These are phyloP conservation scores for Xylariomycetidae sp. DNA, from an alignment of 2,329 filamentous ascomycete species.

Conservation along the genomic window DNA sequence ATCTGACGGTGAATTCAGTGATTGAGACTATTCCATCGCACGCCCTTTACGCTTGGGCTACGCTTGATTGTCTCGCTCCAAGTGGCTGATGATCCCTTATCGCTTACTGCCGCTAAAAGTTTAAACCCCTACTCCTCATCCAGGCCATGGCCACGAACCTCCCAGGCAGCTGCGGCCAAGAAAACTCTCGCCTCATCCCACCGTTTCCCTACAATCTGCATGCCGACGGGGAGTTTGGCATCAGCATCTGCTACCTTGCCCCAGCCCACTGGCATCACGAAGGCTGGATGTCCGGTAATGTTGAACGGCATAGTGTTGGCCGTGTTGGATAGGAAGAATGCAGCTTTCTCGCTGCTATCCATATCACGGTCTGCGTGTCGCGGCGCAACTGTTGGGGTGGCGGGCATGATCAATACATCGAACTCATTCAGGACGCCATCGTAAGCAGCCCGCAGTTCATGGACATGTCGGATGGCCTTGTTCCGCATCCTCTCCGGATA, in stretches of 20 bases:
- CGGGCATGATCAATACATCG: conserved; percentile 44
- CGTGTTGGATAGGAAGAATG: conserved; percentile 37
- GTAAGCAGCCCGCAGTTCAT: conserved; percentile 41
- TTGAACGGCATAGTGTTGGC: conserved; percentile 43
- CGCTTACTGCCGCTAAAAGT: too few species aligned
- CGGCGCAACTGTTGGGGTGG: conserved; percentile 38
- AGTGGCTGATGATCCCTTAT: too few species aligned
- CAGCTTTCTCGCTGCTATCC: conserved; percentile 33
- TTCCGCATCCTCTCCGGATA: conserved; percentile 29
- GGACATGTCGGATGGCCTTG: conserved; percentile 40
- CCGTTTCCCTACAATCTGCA: conserved; percentile 26
- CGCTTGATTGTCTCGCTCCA: too few species aligned
- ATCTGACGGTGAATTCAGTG: too few species aligned
- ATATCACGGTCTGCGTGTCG: conserved; percentile 30
- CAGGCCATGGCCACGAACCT: conserved; percentile 23
- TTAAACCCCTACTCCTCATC: conserved; percentile 22
- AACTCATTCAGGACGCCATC: conserved; percentile 34
- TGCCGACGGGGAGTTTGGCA: conserved; percentile 23
- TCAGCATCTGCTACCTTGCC: conserved; percentile 9
- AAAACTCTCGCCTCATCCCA: conserved; percentile 23
- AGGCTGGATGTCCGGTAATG: conserved; percentile 42
- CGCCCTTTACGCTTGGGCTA: too few species aligned
- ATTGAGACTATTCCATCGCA: too few species aligned
- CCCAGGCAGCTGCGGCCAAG: conserved; percentile 24
- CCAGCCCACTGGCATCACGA: conserved; percentile 39